Conservation (phyloP, 2,329 filamentous ascomycete species). For the Fusarium concolor region DNA sequence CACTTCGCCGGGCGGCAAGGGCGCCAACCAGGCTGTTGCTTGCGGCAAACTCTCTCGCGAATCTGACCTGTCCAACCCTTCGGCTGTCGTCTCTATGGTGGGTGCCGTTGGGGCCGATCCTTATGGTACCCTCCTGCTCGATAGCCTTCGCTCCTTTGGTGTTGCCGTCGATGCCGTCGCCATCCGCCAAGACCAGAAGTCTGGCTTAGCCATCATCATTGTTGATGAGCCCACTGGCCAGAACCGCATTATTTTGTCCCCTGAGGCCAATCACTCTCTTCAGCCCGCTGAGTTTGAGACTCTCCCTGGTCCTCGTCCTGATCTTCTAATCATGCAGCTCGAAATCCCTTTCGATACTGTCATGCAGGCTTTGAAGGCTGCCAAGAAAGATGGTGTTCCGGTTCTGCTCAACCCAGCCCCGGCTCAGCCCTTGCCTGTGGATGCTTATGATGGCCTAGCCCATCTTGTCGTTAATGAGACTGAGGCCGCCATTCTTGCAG, state of each 20-base stretch:
- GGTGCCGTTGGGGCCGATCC: slow-evolving; percentile 78
- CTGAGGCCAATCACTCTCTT: slow-evolving; percentile 74
- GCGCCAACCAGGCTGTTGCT: slow-evolving; percentile 93
- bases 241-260: slow-evolving; percentile 80
- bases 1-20: slow-evolving; percentile 90
- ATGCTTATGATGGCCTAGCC: slow-evolving; percentile 74
- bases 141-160: slow-evolving; percentile 69
- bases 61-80: slow-evolving; percentile 50
- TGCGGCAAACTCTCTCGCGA: slow-evolving; percentile 82
- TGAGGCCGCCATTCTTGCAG: slow-evolving; percentile 80
- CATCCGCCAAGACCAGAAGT: slow-evolving; percentile 60
- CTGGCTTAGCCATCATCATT: slow-evolving; percentile 79
- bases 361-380: slow-evolving; percentile 67
- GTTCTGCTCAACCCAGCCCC: slow-evolving; percentile 90
- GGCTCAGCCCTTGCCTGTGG: slow-evolving; percentile 74
- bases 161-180: slow-evolving; percentile 69
- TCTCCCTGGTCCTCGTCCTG: slow-evolving; percentile 57
- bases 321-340: slow-evolving; percentile 80
- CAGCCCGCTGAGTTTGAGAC: slow-evolving; percentile 51
- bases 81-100: slow-evolving; percentile 72
- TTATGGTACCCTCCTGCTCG: slow-evolving; percentile 70
- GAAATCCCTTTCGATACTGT: slow-evolving; percentile 78
- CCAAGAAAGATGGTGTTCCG: slow-evolving; percentile 61
- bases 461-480: slow-evolving; percentile 93
- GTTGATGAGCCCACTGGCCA: slow-evolving; percentile 79